Evolutionary conservation across 176 grass and related monocot genomes (phyloP).

Genomic region (Neostapfia colusana): DNA sequence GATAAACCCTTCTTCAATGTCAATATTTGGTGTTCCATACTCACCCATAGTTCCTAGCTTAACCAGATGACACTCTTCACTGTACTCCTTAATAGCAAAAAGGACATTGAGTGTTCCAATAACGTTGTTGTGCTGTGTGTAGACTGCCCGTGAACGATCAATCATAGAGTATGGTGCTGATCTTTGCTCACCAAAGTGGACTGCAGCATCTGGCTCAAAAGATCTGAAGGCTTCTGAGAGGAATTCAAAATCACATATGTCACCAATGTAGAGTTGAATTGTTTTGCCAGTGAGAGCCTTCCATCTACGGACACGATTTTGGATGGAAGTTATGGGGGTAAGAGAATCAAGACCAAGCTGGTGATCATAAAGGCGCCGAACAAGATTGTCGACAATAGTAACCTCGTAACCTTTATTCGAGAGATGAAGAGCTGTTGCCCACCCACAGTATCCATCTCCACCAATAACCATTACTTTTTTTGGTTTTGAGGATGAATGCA

Average conservation of each 20-base stretch:
- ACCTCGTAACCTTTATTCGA: constrained; percentile 99
- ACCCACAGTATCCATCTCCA: constrained; percentile 95
- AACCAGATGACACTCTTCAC: constrained; percentile 82
- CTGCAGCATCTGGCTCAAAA: constrained; percentile 86
- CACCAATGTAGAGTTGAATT: constrained; percentile 80
- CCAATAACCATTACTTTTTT: constrained; percentile 95
- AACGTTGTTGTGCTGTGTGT: constrained; percentile 92
- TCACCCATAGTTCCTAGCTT: constrained; percentile 97
- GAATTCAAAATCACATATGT: constrained; percentile 96
- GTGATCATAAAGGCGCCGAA: constrained; percentile 88
- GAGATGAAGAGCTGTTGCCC: constrained; percentile 91
- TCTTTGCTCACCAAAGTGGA: constrained; percentile 94
- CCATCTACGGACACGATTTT: constrained; percentile 78
- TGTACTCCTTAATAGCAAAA: constrained; percentile 87
- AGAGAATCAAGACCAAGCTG: constrained; percentile 89
- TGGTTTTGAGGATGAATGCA: constrained; percentile 54
- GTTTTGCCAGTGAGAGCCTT: constrained; percentile 73
- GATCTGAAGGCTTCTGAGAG: constrained; percentile 88
- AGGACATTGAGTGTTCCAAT: constrained; percentile 94
- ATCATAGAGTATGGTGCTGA: constrained; percentile 98
- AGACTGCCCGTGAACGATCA: constrained; percentile 86
- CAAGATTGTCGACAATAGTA: constrained; percentile 83
- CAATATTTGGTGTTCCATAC: constrained; percentile 96
- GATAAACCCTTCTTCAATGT: constrained; percentile 90
- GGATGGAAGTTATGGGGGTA: constrained; percentile 85